phyloP scores from a whole-genome alignment of 2,329 filamentous ascomycete genomes.

The Phyllosticta capitalensis region DNA sequence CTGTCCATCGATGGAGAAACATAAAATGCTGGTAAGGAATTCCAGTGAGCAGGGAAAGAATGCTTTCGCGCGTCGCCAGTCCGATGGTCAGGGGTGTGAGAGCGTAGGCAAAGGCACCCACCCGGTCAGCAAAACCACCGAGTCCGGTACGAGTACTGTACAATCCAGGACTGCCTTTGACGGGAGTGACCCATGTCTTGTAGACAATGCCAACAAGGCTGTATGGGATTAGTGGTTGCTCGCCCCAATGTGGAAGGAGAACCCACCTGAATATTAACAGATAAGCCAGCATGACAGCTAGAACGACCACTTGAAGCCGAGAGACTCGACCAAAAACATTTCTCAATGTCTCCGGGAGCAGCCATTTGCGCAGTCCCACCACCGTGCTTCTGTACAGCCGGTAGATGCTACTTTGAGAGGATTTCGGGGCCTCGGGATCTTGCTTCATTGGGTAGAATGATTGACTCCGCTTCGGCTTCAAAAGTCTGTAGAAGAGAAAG shows the following conservation, averaged over 20 bases:
- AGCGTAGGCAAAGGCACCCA: conserved; percentile 64
- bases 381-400: conserved; percentile 28
- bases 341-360: conserved; percentile 52
- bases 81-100: conserved; percentile 62
- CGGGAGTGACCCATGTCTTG: conserved; percentile 59
- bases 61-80: conserved; percentile 58
- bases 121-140: conserved; percentile 58
- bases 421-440: conserved; percentile 16
- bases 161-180: conserved; percentile 44
- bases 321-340: conserved; percentile 58
- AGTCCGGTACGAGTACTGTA: conserved; percentile 57
- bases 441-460: conserved; percentile 11
- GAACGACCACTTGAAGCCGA: conserved; percentile 55
- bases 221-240: neutral
- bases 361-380: conserved; percentile 38
- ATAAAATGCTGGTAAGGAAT: conserved; percentile 69
- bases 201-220: conserved; percentile 57
- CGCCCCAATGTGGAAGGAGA: neutral
- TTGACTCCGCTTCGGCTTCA: conserved; percentile 17
- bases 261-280: conserved; percentile 53
- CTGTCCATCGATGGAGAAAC: conserved; percentile 68
- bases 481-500: conserved; percentile 30
- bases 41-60: conserved; percentile 61
- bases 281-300: conserved; percentile 51
- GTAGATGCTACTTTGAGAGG: conserved; percentile 16